phyloP scores from a whole-genome alignment of 2,329 filamentous ascomycete genomes.

The Magnaporthiopsis incrustans region DNA sequence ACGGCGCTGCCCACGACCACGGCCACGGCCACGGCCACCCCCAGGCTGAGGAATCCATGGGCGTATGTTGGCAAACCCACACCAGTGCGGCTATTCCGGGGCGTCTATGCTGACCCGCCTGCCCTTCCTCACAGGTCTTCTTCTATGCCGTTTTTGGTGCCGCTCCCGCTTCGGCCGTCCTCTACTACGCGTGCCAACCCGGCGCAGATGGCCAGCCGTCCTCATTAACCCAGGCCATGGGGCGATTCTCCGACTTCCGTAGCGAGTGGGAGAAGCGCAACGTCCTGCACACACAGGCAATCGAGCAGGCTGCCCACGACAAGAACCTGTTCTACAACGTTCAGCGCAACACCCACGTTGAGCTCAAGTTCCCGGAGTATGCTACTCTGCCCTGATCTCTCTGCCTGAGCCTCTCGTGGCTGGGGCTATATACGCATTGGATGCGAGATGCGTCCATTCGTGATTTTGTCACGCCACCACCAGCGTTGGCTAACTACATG shows the following conservation, averaged over 20 bases:
- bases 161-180: slow-evolving; percentile 34
- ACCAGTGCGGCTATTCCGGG: too few relatives aligned
- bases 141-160: slow-evolving; percentile 38
- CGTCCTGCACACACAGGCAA: slow-evolving; percentile 39
- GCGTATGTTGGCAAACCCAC: slow-evolving; percentile 34
- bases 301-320: slow-evolving; percentile 51
- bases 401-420: neutral
- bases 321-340: slow-evolving; percentile 44
- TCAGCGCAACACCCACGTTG: slow-evolving; percentile 36
- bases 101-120: neutral
- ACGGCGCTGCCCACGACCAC: slow-evolving; percentile 32
- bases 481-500: slow-evolving; percentile 15
- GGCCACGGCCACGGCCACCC: slow-evolving; percentile 27
- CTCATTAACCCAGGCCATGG: slow-evolving; percentile 35
- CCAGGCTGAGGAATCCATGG: slow-evolving; percentile 43
- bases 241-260: slow-evolving; percentile 37
- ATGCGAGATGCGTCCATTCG: neutral
- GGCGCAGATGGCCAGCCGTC: slow-evolving; percentile 42
- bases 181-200: slow-evolving; percentile 43
- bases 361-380: slow-evolving; percentile 51
- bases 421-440: neutral
- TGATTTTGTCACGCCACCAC: neutral
- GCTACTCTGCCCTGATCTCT: slow-evolving; percentile 20
- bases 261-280: slow-evolving; percentile 46
- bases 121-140: slow-evolving; percentile 30